A percentile compares a stretch with the other conserved stretches of the same genome.
These are phyloP conservation scores for Plectosphaerella cucumerina DNA, from an alignment of 2,329 filamentous ascomycete species.

Conservation along the genomic window DNA sequence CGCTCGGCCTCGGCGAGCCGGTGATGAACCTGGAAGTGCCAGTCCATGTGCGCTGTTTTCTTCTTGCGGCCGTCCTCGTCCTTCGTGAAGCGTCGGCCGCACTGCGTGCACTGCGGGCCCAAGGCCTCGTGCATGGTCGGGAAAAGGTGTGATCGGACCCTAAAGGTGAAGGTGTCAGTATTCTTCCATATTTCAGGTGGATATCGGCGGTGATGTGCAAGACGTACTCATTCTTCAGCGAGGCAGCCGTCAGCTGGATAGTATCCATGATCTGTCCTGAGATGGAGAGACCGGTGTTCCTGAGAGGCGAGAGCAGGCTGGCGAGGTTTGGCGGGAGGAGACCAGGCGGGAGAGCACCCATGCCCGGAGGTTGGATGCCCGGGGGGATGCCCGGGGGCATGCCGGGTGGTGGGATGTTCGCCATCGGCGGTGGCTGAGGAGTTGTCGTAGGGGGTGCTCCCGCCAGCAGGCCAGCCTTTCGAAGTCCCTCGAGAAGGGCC, in stretches of 20 bases:
- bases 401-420: background rate
- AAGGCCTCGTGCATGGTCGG: constrained; percentile 73
- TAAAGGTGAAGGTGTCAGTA: constrained; percentile 26
- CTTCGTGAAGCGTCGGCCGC: constrained; percentile 78
- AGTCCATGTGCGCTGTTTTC: constrained; percentile 92
- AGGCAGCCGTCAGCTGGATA: constrained; percentile 59
- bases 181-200: constrained; percentile 6
- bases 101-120: constrained; percentile 85
- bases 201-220: background rate
- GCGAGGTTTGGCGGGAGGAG: constrained; percentile 30
- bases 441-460: constrained; percentile 31
- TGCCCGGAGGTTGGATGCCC: constrained; percentile 22
- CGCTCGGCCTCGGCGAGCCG: constrained; percentile 82
- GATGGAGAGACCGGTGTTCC: constrained; percentile 3
- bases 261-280: constrained; percentile 34
- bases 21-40: constrained; percentile 94
- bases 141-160: constrained; percentile 71
- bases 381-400: background rate
- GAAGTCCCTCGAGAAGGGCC: constrained; percentile 62
- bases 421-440: constrained; percentile 22
- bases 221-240: constrained; percentile 67
- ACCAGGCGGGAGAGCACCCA: constrained; percentile 16
- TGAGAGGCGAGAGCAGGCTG: constrained; percentile 25
- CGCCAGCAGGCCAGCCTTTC: constrained; percentile 63
- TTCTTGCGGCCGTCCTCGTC: constrained; percentile 75